A percentile compares a stretch with the other conserved stretches of the same genome.
These are phyloP conservation scores for Metschnikowia arizonensis DNA, from an alignment of 805 yeast species.

Conservation along the genomic window DNA sequence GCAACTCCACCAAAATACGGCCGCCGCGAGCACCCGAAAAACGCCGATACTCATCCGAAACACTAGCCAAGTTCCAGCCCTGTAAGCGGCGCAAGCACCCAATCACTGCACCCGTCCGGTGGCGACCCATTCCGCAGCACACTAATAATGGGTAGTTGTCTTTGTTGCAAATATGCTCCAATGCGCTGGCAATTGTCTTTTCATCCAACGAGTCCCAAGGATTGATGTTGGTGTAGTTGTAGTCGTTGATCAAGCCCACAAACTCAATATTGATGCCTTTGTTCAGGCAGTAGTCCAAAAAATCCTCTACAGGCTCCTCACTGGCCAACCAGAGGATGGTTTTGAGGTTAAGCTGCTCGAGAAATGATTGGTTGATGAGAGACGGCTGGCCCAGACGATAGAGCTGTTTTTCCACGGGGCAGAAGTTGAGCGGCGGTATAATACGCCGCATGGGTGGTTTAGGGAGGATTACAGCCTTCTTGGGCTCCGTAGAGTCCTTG, in stretches of 20 bases:
- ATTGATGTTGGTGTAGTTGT: slow-evolving; percentile 50
- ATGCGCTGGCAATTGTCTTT: slow-evolving; percentile 70
- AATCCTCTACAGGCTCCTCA: slow-evolving; percentile 90
- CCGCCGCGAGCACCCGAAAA: slow-evolving; percentile 94
- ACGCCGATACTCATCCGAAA: slow-evolving; percentile 88
- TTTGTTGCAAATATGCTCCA: slow-evolving; percentile 67
- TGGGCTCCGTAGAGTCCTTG: not conserved
- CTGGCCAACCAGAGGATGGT: slow-evolving; percentile 92
- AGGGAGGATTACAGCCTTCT: slow-evolving; percentile 17
- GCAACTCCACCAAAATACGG: slow-evolving; percentile 82
- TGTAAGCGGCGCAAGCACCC: slow-evolving; percentile 90
- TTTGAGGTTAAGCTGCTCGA: slow-evolving; percentile 65
- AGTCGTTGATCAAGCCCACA: slow-evolving; percentile 74
- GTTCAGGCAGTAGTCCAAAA: slow-evolving; percentile 74
- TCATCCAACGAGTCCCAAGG: slow-evolving; percentile 97
- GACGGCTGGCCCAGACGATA: slow-evolving; percentile 95
- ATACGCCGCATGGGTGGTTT: slow-evolving; percentile 62
- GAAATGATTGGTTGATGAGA: slow-evolving; percentile 84
- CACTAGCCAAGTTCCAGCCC: slow-evolving; percentile 94
- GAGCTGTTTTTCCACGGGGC: slow-evolving; percentile 85
- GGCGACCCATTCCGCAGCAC: slow-evolving; percentile 98
- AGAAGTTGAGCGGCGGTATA: slow-evolving; percentile 92
- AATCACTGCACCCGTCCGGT: slow-evolving; percentile 92
- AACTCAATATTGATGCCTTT: slow-evolving; percentile 74
- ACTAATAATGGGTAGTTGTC: slow-evolving; percentile 81